A percentile compares a stretch with the other conserved stretches of the same genome.
phyloP scores from a whole-genome alignment of 2,329 filamentous ascomycete genomes.

The Graphilbum fragrans region DNA sequence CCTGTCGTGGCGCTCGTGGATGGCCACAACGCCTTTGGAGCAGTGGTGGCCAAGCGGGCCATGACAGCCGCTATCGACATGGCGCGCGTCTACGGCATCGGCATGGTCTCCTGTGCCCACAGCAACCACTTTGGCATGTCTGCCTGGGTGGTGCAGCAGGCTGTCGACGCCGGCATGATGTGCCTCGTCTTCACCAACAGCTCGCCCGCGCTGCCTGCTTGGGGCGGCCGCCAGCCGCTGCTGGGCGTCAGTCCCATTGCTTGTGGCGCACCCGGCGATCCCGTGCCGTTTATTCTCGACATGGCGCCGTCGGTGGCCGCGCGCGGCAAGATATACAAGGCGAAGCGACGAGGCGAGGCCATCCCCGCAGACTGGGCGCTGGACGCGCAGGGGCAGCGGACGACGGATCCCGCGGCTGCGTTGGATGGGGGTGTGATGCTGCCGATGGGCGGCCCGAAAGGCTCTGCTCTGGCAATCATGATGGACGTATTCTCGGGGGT shows the following conservation, averaged over 20 bases:
- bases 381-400: slow-evolving; percentile 12
- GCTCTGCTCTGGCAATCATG: slow-evolving; percentile 44
- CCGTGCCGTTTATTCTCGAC: slow-evolving; percentile 22
- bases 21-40: slow-evolving; percentile 17
- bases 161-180: slow-evolving; percentile 10
- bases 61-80: slow-evolving; percentile 13
- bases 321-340: slow-evolving; percentile 14
- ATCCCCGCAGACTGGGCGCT: slow-evolving; percentile 15
- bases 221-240: slow-evolving; percentile 18
- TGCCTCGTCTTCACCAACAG: slow-evolving; percentile 22
- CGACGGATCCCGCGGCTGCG: slow-evolving; percentile 12
- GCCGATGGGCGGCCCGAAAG: slow-evolving; percentile 49
- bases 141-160: slow-evolving; percentile 14
- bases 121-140: slow-evolving; percentile 18
- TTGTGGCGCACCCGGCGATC: slow-evolving; percentile 41
- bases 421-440: slow-evolving; percentile 10
- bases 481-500: slow-evolving; percentile 53
- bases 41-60: slow-evolving; percentile 14
- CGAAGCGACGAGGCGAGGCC: slow-evolving; percentile 12
- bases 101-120: slow-evolving; percentile 12
- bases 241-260: slow-evolving; percentile 26
- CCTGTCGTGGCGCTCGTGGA: slow-evolving; percentile 17
- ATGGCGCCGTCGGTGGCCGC: slow-evolving; percentile 15
- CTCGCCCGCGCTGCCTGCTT: slow-evolving; percentile 18
- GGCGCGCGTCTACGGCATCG: slow-evolving; percentile 13